Conservation (phyloP, 495 filamentous ascomycete genomes). For the Stereocaulon alpinum region DNA sequence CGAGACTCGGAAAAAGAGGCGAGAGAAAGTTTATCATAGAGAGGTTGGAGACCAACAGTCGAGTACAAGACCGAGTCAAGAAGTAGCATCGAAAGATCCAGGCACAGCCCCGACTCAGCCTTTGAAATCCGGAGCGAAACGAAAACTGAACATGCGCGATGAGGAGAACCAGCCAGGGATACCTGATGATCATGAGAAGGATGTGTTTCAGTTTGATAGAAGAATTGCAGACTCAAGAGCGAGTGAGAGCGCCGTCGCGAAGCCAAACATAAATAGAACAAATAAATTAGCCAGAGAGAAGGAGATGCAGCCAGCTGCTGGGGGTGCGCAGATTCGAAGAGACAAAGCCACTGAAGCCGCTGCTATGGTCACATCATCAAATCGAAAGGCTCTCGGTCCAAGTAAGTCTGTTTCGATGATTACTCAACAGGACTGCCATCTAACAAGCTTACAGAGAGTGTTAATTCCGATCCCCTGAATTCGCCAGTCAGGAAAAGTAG, state of each 20-base stretch:
- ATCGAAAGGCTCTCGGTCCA: slow-evolving; percentile 47
- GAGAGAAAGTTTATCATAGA: slow-evolving; percentile 32
- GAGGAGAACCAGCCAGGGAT: slow-evolving; percentile 33
- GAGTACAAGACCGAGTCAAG: background rate
- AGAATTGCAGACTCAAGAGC: slow-evolving; percentile 1
- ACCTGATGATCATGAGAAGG: slow-evolving; percentile 28
- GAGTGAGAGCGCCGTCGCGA: background rate
- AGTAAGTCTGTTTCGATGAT: slow-evolving; percentile 37
- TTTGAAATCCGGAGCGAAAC: slow-evolving; percentile 45
- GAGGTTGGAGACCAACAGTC: slow-evolving; percentile 4
- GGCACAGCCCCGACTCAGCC: background rate
- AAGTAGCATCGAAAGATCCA: background rate
- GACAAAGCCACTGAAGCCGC: slow-evolving; percentile 18
- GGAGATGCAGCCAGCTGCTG: background rate
- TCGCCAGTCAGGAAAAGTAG: slow-evolving; percentile 32
- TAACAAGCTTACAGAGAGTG: slow-evolving; percentile 38
- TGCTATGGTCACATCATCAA: slow-evolving; percentile 14
- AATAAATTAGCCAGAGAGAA: background rate
- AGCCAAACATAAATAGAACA: slow-evolving; percentile 5
- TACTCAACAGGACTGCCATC: background rate
- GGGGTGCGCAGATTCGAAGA: background rate
- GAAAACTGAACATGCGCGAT: slow-evolving; percentile 49
- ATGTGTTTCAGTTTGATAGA: slow-evolving; percentile 42
- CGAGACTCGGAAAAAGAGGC: slow-evolving; percentile 41
- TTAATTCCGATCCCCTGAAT: slow-evolving; percentile 36